phyloP scores from a whole-genome alignment of 768 basidiomycete genomes.

The Clathrus columnatus region DNA sequence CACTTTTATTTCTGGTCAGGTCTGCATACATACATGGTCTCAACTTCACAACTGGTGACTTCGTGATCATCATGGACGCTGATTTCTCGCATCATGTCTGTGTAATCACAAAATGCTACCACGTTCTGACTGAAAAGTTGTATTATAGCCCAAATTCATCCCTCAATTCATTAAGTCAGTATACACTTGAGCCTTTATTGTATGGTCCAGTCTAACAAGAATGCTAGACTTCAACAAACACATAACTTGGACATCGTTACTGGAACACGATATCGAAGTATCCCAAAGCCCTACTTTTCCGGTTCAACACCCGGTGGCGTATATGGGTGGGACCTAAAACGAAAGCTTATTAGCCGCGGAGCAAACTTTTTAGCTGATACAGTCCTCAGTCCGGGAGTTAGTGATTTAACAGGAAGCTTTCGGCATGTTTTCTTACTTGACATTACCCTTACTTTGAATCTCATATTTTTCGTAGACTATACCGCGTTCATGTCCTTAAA shows the following conservation, averaged over 20 bases:
- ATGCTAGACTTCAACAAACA: slow-evolving; percentile 64
- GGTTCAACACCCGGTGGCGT: slow-evolving; percentile 75
- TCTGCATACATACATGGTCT: slow-evolving; percentile 91
- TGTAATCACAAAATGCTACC: slow-evolving; percentile 11
- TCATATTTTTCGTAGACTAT: slow-evolving; percentile 42
- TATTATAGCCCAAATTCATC: slow-evolving; percentile 79
- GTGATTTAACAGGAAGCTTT: slow-evolving; percentile 87
- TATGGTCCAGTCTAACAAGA: background rate
- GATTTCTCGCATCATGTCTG: slow-evolving; percentile 92
- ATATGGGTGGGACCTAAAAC: slow-evolving; percentile 86
- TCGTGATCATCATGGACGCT: slow-evolving; percentile 96
- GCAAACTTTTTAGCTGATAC: slow-evolving; percentile 89
- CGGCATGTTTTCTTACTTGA: slow-evolving; percentile 31
- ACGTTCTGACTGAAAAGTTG: background rate
- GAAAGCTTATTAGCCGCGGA: slow-evolving; percentile 80
- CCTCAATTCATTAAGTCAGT: slow-evolving; percentile 79
- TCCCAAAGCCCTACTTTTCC: slow-evolving; percentile 44
- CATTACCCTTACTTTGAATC: background rate
- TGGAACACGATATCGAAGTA: slow-evolving; percentile 76
- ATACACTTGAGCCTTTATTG: background rate
- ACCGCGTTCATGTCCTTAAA: slow-evolving; percentile 64
- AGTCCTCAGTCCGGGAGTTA: slow-evolving; percentile 75
- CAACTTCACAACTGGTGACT: slow-evolving; percentile 83
- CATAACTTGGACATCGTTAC: slow-evolving; percentile 90
- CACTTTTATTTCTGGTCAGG: slow-evolving; percentile 29